Evolutionary conservation across 2,329 filamentous ascomycete species (phyloP).

Genomic region (Alternaria infectoria): DNA sequence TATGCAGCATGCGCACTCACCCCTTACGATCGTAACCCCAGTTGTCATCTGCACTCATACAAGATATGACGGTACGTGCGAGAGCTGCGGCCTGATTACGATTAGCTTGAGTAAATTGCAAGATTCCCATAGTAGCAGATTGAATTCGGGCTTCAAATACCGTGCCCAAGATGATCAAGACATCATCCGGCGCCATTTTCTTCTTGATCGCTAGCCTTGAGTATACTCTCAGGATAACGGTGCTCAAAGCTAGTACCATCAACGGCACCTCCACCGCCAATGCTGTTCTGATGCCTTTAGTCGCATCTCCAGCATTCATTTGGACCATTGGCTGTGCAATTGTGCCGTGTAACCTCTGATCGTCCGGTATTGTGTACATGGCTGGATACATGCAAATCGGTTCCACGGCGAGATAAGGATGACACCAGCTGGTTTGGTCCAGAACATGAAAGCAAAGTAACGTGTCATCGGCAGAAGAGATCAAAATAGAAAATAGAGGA

Average conservation of each 20-base stretch:
- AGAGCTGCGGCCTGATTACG: slow-evolving; percentile 22
- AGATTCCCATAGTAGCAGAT: neutral
- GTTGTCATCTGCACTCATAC: slow-evolving; percentile 34
- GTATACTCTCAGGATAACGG: slow-evolving; percentile 31
- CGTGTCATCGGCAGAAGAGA: slow-evolving; percentile 4
- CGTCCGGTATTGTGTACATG: slow-evolving; percentile 6
- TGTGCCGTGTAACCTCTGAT: neutral
- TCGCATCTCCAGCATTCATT: slow-evolving; percentile 10
- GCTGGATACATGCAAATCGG: neutral
- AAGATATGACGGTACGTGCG: slow-evolving; percentile 31
- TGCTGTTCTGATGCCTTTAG: slow-evolving; percentile 15
- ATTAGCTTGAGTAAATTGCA: slow-evolving; percentile 7
- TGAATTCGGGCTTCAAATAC: slow-evolving; percentile 6
- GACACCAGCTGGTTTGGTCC: neutral
- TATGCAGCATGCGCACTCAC: slow-evolving; percentile 8
- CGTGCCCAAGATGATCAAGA: slow-evolving; percentile 29
- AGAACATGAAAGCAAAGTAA: neutral
- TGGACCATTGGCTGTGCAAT: slow-evolving; percentile 3
- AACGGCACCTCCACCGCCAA: slow-evolving; percentile 35
- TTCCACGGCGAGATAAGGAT: neutral
- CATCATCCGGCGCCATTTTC: slow-evolving; percentile 31
- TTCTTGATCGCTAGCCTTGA: slow-evolving; percentile 31
- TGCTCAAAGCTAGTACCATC: slow-evolving; percentile 29
- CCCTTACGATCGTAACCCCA: slow-evolving; percentile 33
- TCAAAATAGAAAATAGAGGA: slow-evolving; percentile 1